A percentile compares a stretch with the other conserved stretches of the same genome.
phyloP scores from a whole-genome alignment of 768 basidiomycete genomes.

The Hortiboletus flavorubellus region DNA sequence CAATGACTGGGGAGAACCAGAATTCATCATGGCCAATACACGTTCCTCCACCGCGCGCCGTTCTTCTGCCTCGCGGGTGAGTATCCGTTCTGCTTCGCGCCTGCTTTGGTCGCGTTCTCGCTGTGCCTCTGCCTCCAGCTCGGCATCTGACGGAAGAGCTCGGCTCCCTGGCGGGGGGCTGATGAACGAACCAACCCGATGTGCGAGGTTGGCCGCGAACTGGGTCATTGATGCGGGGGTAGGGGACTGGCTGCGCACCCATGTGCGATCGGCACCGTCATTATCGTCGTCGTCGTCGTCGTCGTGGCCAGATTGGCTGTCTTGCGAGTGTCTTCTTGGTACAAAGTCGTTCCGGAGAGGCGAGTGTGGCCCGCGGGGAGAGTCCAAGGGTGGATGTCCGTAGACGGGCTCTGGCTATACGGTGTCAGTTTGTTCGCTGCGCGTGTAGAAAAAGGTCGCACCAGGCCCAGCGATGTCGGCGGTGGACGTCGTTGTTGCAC shows the following conservation, averaged over 20 bases:
- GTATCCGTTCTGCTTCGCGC: conserved; percentile 73
- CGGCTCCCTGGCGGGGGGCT: conserved; percentile 45
- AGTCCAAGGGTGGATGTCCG: conserved; percentile 27
- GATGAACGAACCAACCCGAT: conserved; percentile 68
- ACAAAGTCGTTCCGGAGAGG: conserved; percentile 66
- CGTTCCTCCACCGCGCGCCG: conserved; percentile 68
- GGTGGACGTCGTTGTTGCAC: conserved; percentile 38
- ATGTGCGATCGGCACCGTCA: conserved; percentile 23
- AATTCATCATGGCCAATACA: conserved; percentile 69
- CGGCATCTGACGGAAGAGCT: conserved; percentile 63
- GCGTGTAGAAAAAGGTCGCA: conserved; percentile 13
- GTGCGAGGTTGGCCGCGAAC: conserved; percentile 71
- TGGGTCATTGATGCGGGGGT: conserved; percentile 70
- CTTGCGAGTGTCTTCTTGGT: conserved; percentile 47
- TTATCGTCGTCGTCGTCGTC: conserved; percentile 33
- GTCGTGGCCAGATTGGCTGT: conserved; percentile 44
- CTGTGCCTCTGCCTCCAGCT: conserved; percentile 78
- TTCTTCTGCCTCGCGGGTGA: conserved; percentile 68
- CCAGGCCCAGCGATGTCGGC: conserved; percentile 40
- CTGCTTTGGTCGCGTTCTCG: conserved; percentile 73
- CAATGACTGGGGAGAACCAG: conserved; percentile 34
- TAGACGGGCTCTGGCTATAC: conserved; percentile 45
- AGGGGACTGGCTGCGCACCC: conserved; percentile 44
- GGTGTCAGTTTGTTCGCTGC: conserved; percentile 1
- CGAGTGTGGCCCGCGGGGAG: conserved; percentile 53